phyloP scores from a whole-genome alignment of 805 yeast species.

The Teunomyces barrocoloradensis region DNA sequence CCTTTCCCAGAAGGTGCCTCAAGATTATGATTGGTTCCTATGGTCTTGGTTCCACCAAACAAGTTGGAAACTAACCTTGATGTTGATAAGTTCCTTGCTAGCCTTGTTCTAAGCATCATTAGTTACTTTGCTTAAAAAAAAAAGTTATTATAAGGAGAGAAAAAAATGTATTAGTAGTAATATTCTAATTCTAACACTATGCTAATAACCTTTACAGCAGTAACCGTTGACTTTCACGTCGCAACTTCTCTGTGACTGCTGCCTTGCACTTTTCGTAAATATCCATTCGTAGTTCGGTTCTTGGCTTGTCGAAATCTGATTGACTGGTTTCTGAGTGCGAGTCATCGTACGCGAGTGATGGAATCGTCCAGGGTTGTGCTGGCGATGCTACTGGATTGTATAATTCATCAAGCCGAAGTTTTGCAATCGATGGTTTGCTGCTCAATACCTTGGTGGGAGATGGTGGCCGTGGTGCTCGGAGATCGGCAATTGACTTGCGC shows the following conservation, averaged over 20 bases:
- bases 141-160: not conserved
- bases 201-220: not conserved
- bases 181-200: not conserved
- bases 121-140: not conserved
- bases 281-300: slow-evolving; percentile 12
- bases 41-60: slow-evolving; percentile 29
- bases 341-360: slow-evolving; percentile 3
- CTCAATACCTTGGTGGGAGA: slow-evolving; percentile 14
- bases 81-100: not conserved
- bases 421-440: slow-evolving; percentile 24
- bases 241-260: slow-evolving; percentile 24
- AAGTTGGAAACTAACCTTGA: slow-evolving; percentile 11
- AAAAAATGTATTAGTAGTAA: not conserved
- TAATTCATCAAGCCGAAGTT: slow-evolving; percentile 19
- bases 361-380: slow-evolving; percentile 8
- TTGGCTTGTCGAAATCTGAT: slow-evolving; percentile 5
- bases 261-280: slow-evolving; percentile 28
- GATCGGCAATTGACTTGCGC: slow-evolving; percentile 5
- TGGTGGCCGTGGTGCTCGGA: slow-evolving; percentile 5
- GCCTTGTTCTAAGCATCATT: not conserved
- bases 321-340: slow-evolving; percentile 3
- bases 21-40: slow-evolving; percentile 8
- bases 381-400: slow-evolving; percentile 24
- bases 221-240: slow-evolving; percentile 11
- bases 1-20: slow-evolving; percentile 36